These are phyloP conservation scores for Lojkania enalia DNA, from an alignment of 2,329 filamentous ascomycete genomes.

Conservation along the genomic window DNA sequence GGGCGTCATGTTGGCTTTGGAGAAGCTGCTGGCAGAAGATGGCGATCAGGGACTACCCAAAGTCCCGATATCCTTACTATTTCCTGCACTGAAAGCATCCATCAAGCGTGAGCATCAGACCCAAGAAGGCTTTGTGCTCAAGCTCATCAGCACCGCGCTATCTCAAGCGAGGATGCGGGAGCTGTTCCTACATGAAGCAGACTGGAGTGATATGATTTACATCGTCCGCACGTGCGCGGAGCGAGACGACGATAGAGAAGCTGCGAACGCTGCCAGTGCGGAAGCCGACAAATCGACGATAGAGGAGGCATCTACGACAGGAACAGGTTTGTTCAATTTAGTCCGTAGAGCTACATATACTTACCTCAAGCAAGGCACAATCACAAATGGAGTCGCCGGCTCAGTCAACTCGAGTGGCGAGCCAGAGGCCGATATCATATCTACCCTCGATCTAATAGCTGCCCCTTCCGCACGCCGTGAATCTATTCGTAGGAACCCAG, in stretches of 20 bases:
- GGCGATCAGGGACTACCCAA: conserved; percentile 37
- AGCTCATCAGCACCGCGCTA: conserved; percentile 46
- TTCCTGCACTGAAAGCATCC: conserved; percentile 39
- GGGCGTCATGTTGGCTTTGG: conserved; percentile 36
- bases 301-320: conserved; percentile 12
- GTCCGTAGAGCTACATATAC: neutral
- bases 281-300: conserved; percentile 47
- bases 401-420: conserved; percentile 19
- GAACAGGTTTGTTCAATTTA: conserved; percentile 13
- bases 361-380: neutral
- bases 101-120: conserved; percentile 30
- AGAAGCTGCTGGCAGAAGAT: conserved; percentile 37
- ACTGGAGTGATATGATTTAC: conserved; percentile 65
- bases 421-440: conserved; percentile 18
- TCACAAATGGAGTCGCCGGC: neutral
- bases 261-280: conserved; percentile 37
- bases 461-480: conserved; percentile 9
- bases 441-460: conserved; percentile 16
- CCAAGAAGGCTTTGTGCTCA: conserved; percentile 55
- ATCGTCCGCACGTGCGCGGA: conserved; percentile 59
- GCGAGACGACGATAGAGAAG: conserved; percentile 30
- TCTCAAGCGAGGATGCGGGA: conserved; percentile 58
- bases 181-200: conserved; percentile 65
- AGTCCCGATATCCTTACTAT: conserved; percentile 39
- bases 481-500: conserved; percentile 17